Conservation (phyloP, 2,329 filamentous ascomycete species). For the Ophiocordyceps camponoti-rufipedis region DNA sequence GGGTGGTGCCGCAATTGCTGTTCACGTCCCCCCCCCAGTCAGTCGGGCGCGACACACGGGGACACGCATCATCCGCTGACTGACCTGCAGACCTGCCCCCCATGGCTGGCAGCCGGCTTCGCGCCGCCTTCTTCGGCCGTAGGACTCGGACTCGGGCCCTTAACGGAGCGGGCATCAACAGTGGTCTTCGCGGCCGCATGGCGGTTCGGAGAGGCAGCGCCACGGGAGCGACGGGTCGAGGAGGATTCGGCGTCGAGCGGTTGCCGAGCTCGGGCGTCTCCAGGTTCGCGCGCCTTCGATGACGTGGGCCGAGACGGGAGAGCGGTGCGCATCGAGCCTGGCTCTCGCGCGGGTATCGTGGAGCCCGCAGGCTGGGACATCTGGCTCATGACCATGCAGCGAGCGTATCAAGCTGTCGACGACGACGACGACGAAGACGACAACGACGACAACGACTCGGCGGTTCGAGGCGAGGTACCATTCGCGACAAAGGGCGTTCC, state of each 20-base stretch:
- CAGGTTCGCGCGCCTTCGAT: slow-evolving; percentile 10
- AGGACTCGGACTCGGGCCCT: slow-evolving; percentile 12
- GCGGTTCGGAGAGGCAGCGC: slow-evolving; percentile 9
- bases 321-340: slow-evolving; percentile 15
- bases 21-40: neutral
- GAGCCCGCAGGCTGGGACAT: slow-evolving; percentile 8
- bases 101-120: slow-evolving; percentile 16
- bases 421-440: too few species aligned
- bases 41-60: neutral
- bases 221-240: slow-evolving; percentile 4
- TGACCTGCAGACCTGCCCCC: slow-evolving; percentile 57
- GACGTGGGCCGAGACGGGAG: slow-evolving; percentile 19
- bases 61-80: slow-evolving; percentile 7
- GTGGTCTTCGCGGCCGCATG: slow-evolving; percentile 4
- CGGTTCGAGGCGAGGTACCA: neutral
- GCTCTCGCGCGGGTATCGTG: slow-evolving; percentile 12
- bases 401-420: too few species aligned
- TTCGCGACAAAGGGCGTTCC: neutral
- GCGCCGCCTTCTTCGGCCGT: slow-evolving; percentile 3
- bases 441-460: neutral
- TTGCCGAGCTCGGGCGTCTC: slow-evolving; percentile 1
- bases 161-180: slow-evolving; percentile 7
- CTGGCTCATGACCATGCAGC: slow-evolving; percentile 14
- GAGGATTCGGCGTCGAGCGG: slow-evolving; percentile 8
- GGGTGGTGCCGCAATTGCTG: slow-evolving; percentile 89